phyloP scores from a whole-genome alignment of 2,329 filamentous ascomycete genomes.

The Ilyonectria sp. region DNA sequence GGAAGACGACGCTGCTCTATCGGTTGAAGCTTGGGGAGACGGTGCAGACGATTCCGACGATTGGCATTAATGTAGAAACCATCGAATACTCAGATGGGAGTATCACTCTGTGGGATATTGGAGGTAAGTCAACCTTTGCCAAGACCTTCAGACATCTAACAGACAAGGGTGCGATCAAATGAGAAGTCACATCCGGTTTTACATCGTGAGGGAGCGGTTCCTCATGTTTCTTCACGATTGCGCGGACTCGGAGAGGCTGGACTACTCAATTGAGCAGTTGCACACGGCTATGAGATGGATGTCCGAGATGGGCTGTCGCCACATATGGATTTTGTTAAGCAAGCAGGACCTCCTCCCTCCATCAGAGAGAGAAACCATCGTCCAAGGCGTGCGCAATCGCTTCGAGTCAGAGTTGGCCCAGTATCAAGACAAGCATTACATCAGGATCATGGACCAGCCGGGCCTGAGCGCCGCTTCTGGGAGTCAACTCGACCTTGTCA shows the following conservation, averaged over 20 bases:
- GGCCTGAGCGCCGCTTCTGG: slow-evolving; percentile 42
- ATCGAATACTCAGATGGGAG: slow-evolving; percentile 57
- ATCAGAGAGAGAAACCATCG: slow-evolving; percentile 32
- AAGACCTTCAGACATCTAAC: not conserved
- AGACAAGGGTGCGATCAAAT: slow-evolving; percentile 48
- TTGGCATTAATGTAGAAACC: slow-evolving; percentile 94
- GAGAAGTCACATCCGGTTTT: slow-evolving; percentile 46
- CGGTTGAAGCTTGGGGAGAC: slow-evolving; percentile 91
- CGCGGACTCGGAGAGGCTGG: slow-evolving; percentile 41
- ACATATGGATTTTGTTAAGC: slow-evolving; percentile 52
- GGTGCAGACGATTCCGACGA: slow-evolving; percentile 94
- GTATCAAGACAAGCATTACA: slow-evolving; percentile 21
- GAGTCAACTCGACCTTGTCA: slow-evolving; percentile 27
- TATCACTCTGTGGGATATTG: slow-evolving; percentile 49
- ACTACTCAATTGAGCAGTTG: slow-evolving; percentile 48
- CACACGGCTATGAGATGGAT: slow-evolving; percentile 40
- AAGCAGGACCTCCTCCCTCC: slow-evolving; percentile 50
- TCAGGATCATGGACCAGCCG: slow-evolving; percentile 43
- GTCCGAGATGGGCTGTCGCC: slow-evolving; percentile 32
- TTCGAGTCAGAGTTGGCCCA: slow-evolving; percentile 37
- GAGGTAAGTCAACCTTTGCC: slow-evolving; percentile 37
- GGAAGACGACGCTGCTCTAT: slow-evolving; percentile 85
- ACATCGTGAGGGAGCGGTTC: slow-evolving; percentile 45
- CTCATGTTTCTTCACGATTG: slow-evolving; percentile 51
- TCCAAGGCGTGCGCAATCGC: slow-evolving; percentile 23